Percentiles rank a stretch among this genome's conserved stretches.
These are phyloP conservation scores for Tolypocladium album DNA, from an alignment of 2,329 filamentous ascomycete genomes.

Conservation along the genomic window DNA sequence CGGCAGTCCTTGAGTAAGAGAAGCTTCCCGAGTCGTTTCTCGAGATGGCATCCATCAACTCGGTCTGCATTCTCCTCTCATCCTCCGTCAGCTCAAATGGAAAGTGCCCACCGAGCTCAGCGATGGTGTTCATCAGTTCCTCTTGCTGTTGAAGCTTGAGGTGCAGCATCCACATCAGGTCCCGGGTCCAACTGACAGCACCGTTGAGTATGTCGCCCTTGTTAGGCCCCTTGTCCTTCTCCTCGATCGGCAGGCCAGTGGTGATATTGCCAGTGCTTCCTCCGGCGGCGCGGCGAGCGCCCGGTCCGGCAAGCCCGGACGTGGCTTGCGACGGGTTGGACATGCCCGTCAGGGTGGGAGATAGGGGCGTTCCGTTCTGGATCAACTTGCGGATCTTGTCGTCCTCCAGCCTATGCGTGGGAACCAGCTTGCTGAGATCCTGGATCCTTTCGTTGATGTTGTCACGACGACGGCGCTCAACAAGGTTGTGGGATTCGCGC, in stretches of 20 bases:
- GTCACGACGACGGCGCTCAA: slow-evolving; percentile 87
- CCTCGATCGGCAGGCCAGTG: slow-evolving; percentile 83
- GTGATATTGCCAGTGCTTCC: slow-evolving; percentile 71
- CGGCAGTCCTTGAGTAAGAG: slow-evolving; percentile 72
- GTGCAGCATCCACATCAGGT: slow-evolving; percentile 95
- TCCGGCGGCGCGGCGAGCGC: slow-evolving; percentile 67
- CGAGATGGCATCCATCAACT: slow-evolving; percentile 76
- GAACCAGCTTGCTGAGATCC: slow-evolving; percentile 87
- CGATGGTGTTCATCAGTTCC: slow-evolving; percentile 67
- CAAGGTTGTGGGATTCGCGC: slow-evolving; percentile 90
- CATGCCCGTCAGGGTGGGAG: slow-evolving; percentile 67
- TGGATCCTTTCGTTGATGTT: slow-evolving; percentile 99
- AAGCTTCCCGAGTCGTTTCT: slow-evolving; percentile 70
- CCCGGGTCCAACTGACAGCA: slow-evolving; percentile 91
- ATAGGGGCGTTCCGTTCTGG: slow-evolving; percentile 81
- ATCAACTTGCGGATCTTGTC: slow-evolving; percentile 95
- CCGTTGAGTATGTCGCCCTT: slow-evolving; percentile 98
- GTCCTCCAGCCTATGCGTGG: slow-evolving; percentile 84
- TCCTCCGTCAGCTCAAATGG: slow-evolving; percentile 83
- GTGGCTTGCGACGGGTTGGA: slow-evolving; percentile 65
- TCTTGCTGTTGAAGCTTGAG: slow-evolving; percentile 85
- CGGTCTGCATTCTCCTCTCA: slow-evolving; percentile 89
- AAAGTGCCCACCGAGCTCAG: slow-evolving; percentile 61
- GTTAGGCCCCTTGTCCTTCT: slow-evolving; percentile 97
- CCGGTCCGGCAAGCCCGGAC: slow-evolving; percentile 76